These are phyloP conservation scores for Boletus sensibilis DNA, from an alignment of 768 basidiomycete genomes.

Conservation along the genomic window DNA sequence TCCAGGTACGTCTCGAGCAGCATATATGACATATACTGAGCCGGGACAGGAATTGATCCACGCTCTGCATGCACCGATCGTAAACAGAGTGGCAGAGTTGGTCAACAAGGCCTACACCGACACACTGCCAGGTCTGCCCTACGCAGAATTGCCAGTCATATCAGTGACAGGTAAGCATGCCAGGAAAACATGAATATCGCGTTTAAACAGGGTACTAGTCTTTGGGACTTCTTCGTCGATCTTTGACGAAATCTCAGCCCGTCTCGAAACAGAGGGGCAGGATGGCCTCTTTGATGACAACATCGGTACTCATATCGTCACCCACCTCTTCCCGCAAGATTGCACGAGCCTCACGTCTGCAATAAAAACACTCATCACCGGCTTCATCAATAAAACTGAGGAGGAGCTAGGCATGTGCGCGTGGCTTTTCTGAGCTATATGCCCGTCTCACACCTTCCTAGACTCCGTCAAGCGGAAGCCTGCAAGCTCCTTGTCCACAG, in stretches of 20 bases:
- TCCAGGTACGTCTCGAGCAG: constrained; percentile 46
- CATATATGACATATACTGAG: constrained; percentile 1
- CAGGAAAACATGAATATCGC: not conserved
- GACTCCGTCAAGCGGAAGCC: constrained; percentile 45
- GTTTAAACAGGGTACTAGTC: constrained; percentile 31
- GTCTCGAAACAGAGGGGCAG: constrained; percentile 32
- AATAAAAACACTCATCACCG: constrained; percentile 55
- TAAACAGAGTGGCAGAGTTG: constrained; percentile 42
- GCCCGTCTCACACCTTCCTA: constrained; percentile 13
- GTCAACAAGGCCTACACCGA: constrained; percentile 46
- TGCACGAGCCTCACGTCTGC: constrained; percentile 49
- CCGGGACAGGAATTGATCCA: constrained; percentile 43
- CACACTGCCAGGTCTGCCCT: constrained; percentile 54
- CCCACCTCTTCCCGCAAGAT: constrained; percentile 59
- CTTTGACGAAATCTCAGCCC: constrained; percentile 42
- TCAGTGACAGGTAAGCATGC: constrained; percentile 49
- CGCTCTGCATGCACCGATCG: constrained; percentile 49
- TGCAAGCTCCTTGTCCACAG: constrained; percentile 51
- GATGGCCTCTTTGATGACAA: constrained; percentile 24
- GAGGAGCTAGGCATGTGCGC: constrained; percentile 30
- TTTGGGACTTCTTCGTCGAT: constrained; percentile 47
- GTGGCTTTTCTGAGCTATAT: constrained; percentile 4
- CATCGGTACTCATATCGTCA: constrained; percentile 31
- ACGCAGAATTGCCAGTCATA: constrained; percentile 58
- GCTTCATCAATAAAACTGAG: constrained; percentile 47